Conservation (phyloP, 1,284 basidiomycete species). For the Irpex rosettiformis region DNA sequence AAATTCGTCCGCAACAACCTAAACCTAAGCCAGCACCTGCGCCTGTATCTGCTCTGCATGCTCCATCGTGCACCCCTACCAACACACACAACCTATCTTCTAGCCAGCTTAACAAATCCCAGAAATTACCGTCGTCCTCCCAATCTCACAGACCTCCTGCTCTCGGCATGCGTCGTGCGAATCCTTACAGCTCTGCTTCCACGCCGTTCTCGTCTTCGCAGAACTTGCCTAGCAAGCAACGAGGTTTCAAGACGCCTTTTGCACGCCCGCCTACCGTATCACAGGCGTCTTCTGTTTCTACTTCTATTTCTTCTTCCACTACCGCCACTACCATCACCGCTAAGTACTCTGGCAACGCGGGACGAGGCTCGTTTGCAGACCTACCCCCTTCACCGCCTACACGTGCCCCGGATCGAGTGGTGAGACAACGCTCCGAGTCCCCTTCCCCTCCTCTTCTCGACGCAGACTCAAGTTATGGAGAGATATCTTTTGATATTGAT, state of each 20-base stretch:
- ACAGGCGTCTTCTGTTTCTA: neutral
- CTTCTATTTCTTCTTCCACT: neutral
- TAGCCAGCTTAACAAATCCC: neutral
- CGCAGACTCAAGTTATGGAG: conserved; percentile 16
- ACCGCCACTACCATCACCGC: neutral
- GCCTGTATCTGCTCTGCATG: neutral
- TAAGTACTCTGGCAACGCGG: neutral
- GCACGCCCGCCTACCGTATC: no score
- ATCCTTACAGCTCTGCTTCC: neutral
- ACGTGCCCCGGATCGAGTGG: no score
- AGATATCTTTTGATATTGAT: conserved; percentile 11
- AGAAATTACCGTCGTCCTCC: neutral
- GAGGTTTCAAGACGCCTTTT: conserved; percentile 11
- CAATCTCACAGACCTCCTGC: conserved; percentile 7
- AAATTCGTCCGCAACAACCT: no score
- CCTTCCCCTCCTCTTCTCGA: no score
- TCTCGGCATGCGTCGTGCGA: conserved; percentile 10
- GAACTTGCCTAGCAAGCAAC: conserved; percentile 6
- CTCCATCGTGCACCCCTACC: neutral
- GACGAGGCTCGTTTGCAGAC: neutral
- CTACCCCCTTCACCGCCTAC: neutral
- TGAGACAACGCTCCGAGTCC: no score
- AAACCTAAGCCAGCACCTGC: no score
- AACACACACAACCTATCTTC: neutral
- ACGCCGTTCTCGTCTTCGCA: neutral